phyloP scores from a whole-genome alignment of 179 eudicot species.

The Amaranthus tricolor region DNA sequence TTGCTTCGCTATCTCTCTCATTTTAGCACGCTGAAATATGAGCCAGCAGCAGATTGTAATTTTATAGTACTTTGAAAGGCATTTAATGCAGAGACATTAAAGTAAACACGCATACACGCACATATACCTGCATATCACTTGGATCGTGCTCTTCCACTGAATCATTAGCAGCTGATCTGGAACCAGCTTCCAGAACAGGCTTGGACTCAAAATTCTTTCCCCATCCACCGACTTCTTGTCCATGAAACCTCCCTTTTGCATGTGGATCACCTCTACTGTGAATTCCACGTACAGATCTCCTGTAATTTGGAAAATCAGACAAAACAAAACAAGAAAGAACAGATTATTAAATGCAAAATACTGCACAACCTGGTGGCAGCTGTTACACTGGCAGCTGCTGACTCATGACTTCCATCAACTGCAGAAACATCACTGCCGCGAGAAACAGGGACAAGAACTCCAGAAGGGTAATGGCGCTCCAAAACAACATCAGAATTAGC shows the following conservation, averaged over 20 bases:
- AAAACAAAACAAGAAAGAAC: slow-evolving; percentile 3
- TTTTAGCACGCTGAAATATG: slow-evolving; percentile 64
- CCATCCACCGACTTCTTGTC: slow-evolving; percentile 62
- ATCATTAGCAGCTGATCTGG: slow-evolving; percentile 31
- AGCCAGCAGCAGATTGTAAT: slow-evolving; percentile 17
- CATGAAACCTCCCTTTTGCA: slow-evolving; percentile 48
- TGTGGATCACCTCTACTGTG: slow-evolving; percentile 47
- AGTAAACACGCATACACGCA: not conserved
- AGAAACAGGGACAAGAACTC: slow-evolving; percentile 37
- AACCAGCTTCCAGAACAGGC: slow-evolving; percentile 26
- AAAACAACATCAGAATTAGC: slow-evolving; percentile 27
- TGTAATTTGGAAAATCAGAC: slow-evolving; percentile 39
- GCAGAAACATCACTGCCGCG: slow-evolving; percentile 28
- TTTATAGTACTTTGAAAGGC: slow-evolving; percentile 1
- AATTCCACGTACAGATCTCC: slow-evolving; percentile 52
- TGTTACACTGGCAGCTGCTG: slow-evolving; percentile 27
- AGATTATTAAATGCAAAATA: slow-evolving; percentile 17
- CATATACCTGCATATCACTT: slow-evolving; percentile 49
- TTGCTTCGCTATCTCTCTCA: slow-evolving; percentile 80
- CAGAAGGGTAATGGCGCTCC: slow-evolving; percentile 40
- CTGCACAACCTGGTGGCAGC: slow-evolving; percentile 52
- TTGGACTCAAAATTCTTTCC: slow-evolving; percentile 48
- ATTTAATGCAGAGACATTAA: not conserved
- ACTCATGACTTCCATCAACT: slow-evolving; percentile 34
- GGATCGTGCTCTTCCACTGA: slow-evolving; percentile 40